Evolutionary conservation across 768 basidiomycete species (phyloP).

Genomic region (Psilocybe sp.): DNA sequence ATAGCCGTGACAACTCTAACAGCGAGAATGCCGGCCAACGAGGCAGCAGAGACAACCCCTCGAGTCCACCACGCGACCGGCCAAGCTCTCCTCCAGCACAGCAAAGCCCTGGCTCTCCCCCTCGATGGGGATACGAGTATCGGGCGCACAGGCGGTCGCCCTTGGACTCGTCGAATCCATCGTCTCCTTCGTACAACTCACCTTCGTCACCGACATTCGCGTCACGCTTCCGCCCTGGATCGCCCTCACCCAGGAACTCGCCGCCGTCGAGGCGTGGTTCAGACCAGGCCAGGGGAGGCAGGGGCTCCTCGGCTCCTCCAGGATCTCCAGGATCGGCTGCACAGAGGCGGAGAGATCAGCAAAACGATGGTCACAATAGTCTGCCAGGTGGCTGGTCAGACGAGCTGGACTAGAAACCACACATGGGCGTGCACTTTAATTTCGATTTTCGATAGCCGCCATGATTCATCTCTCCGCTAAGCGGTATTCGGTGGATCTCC

Average conservation of each 20-base stretch:
- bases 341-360: slow-evolving; percentile 6
- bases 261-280: too few species aligned
- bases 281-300: too few species aligned
- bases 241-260: too few species aligned
- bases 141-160: not conserved
- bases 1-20: slow-evolving; percentile 1
- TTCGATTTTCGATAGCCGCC: not conserved
- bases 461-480: not conserved
- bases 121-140: too few species aligned
- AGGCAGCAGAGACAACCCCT: not conserved
- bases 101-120: too few species aligned
- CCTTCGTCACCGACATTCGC: slow-evolving; percentile 9
- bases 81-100: not conserved
- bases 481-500: too few species aligned
- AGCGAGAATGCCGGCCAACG: not conserved
- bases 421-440: not conserved
- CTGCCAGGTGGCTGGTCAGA: slow-evolving; percentile 38
- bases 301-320: too few species aligned
- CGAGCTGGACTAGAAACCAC: slow-evolving; percentile 31
- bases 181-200: slow-evolving; percentile 21
- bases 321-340: too few species aligned
- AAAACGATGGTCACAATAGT: slow-evolving; percentile 13
- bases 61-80: slow-evolving; percentile 3
- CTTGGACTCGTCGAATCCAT: slow-evolving; percentile 29
- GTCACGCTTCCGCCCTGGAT: too few species aligned